phyloP scores from a whole-genome alignment of 768 basidiomycete genomes.

The Rhodotorula toruloides region DNA sequence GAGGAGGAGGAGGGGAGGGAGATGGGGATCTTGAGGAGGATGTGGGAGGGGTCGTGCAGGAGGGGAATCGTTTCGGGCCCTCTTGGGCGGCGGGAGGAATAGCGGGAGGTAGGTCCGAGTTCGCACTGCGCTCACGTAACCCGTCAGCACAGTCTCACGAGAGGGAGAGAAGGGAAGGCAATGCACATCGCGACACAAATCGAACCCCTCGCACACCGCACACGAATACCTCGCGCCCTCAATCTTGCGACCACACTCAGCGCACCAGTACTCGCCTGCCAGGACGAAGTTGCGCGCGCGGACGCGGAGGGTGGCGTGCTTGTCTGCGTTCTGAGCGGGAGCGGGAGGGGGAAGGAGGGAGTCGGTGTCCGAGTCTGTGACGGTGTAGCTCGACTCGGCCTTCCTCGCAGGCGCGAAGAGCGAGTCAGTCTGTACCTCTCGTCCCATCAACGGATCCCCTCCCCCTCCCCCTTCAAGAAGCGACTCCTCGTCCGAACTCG shows the following conservation, averaged over 20 bases:
- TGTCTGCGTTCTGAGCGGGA: too few species aligned
- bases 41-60: neutral
- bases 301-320: neutral
- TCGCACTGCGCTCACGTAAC: neutral
- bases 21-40: conserved; percentile 6
- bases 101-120: neutral
- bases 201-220: conserved; percentile 3
- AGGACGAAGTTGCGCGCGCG: neutral
- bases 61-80: neutral
- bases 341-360: too few species aligned
- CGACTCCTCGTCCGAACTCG: neutral
- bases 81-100: neutral
- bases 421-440: too few species aligned
- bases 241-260: neutral
- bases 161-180: neutral
- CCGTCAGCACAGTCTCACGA: accelerated
- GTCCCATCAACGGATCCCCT: too few species aligned
- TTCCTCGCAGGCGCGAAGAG: too few species aligned
- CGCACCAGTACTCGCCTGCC: neutral
- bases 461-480: neutral
- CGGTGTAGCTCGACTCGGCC: neutral
- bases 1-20: neutral
- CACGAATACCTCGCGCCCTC: neutral
- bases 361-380: neutral
- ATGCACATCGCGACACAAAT: neutral